Base-by-base conservation (phyloP, 129 eudicot species). In the Scalesia atractyloides region DNA sequence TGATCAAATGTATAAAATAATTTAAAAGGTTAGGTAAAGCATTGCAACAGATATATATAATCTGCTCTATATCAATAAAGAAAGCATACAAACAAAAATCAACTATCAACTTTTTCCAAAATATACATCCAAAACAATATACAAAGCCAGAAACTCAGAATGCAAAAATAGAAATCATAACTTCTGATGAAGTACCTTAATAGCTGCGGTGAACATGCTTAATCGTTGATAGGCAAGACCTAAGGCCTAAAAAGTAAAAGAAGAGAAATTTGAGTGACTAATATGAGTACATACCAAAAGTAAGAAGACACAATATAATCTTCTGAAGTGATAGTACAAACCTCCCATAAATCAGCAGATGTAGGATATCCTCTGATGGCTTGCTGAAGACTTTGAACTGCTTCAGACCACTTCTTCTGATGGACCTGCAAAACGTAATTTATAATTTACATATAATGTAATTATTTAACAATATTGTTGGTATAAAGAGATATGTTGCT, bases 311-410 rank as follows among this genome's bases (percentile, higher is more conserved):
- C 68, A 65, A 62, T 16, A 54, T 30, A 72, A 26, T 20, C 19
- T 34, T 52, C 26, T 15, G 49, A 63, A 59, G 53, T 18, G 65
- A 73, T 68, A 54, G 54, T 72, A 76, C 85, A 53, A 51, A 90
- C 97, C 86, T 95, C 99, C 99, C 99, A 95, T 79, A 90, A 79
- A 83, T 88, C 99, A 84, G 96, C 97, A 82, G 89, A 86, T 47
- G 91, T 78, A 53, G 97, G 99, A 74, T 82, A 95, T 72, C 97
- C 99, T 59, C 99, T 87, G 62, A 95, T 95, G 46, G 97, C 99
- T 61, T 95, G 94, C 82, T 95, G 99, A 73, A 95, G 91, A 76
- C 84, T 95, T 41, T 86, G 97, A 52, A 90, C 92, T 63, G 99
- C 91, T 76, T 90, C 97, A 16, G 91, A 72, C 96, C 93, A 95